Evolutionary conservation across 768 basidiomycete species (phyloP).

Genomic region (Amanita pseudoporphyria): DNA sequence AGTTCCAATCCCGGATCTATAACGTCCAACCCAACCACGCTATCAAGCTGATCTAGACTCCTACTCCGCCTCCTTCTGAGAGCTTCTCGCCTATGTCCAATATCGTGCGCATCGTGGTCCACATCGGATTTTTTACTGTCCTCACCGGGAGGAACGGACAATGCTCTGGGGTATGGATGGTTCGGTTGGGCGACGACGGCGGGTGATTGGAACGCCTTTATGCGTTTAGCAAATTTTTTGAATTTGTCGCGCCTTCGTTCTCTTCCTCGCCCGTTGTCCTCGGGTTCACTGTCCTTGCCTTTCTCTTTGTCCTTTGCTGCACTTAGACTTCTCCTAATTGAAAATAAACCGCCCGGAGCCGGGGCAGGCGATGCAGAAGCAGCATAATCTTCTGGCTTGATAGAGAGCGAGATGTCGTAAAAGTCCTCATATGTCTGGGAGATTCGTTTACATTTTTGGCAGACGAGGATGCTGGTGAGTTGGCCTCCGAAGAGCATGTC

Average conservation of each 20-base stretch:
- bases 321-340: neutral
- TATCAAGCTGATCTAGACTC: slow-evolving; percentile 1
- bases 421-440: slow-evolving; percentile 93
- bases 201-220: slow-evolving; percentile 28
- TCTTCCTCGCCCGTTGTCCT: slow-evolving; percentile 16
- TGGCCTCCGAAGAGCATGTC: slow-evolving; percentile 90
- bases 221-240: slow-evolving; percentile 60
- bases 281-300: slow-evolving; percentile 11
- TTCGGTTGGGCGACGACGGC: neutral
- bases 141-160: slow-evolving; percentile 44
- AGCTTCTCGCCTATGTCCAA: slow-evolving; percentile 6
- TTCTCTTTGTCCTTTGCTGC: neutral
- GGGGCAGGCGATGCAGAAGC: slow-evolving; percentile 1
- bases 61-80: neutral
- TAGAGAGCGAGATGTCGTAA: slow-evolving; percentile 84
- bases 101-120: slow-evolving; percentile 19
- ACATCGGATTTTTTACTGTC: slow-evolving; percentile 18
- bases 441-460: slow-evolving; percentile 88
- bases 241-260: slow-evolving; percentile 72
- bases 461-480: slow-evolving; percentile 86
- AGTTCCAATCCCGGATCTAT: too few relatives aligned
- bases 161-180: slow-evolving; percentile 31
- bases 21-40: neutral
- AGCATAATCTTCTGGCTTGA: slow-evolving; percentile 70
- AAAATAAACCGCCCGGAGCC: neutral